phyloP scores from a whole-genome alignment of 2,329 filamentous ascomycete genomes.

The Macrophomina pseudophaseolina region DNA sequence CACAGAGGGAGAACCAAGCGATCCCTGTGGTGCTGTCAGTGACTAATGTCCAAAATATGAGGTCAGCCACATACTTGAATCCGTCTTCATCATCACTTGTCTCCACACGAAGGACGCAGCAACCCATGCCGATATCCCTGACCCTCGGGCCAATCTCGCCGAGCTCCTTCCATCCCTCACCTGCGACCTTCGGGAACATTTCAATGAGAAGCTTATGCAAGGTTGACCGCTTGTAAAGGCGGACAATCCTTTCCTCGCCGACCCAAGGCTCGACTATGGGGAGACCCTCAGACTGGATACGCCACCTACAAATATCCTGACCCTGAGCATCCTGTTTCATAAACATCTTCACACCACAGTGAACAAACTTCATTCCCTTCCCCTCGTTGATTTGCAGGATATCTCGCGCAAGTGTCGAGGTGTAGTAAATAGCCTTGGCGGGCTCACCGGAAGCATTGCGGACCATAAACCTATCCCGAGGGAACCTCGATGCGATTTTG shows the following conservation, averaged over 20 bases:
- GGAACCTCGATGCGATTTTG: conserved; percentile 81
- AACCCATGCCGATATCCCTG: conserved; percentile 82
- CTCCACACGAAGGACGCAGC: conserved; percentile 86
- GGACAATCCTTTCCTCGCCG: conserved; percentile 75
- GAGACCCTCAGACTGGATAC: conserved; percentile 93
- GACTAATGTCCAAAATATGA: neutral
- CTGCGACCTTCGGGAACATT: conserved; percentile 91
- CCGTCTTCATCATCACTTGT: conserved; percentile 68
- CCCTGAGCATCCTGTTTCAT: conserved; percentile 95
- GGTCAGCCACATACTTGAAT: conserved; percentile 50
- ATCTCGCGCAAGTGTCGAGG: conserved; percentile 79
- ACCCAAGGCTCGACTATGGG: conserved; percentile 91
- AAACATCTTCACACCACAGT: conserved; percentile 98
- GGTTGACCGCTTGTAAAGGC: conserved; percentile 77
- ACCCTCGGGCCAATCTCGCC: conserved; percentile 88
- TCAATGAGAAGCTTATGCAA: conserved; percentile 83
- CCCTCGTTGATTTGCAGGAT: conserved; percentile 89
- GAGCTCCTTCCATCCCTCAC: conserved; percentile 74
- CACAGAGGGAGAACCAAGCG: conserved; percentile 89
- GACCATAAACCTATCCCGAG: conserved; percentile 91
- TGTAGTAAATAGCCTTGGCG: conserved; percentile 96
- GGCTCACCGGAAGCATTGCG: conserved; percentile 88
- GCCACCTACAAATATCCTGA: conserved; percentile 86
- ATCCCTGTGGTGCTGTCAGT: conserved; percentile 57
- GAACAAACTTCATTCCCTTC: conserved; percentile 90